Conservation (phyloP, 331 rosid species). For the Saraca asoca region DNA sequence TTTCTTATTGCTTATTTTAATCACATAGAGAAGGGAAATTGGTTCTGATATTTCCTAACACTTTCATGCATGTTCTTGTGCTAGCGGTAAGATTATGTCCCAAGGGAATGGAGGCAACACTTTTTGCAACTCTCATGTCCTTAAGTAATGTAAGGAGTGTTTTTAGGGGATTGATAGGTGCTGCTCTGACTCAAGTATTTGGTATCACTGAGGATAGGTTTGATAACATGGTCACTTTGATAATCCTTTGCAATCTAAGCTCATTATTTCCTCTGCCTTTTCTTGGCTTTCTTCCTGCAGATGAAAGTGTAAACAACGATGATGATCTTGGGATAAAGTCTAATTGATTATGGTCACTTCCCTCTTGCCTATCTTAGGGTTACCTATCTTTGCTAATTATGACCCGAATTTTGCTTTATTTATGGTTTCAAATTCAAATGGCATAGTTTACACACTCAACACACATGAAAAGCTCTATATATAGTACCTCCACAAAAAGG, state of each 20-base stretch:
- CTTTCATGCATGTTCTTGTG: conserved; percentile 68
- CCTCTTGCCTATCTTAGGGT: neutral
- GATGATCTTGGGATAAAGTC: conserved; percentile 60
- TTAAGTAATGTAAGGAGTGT: conserved; percentile 60
- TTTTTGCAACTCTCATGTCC: conserved; percentile 72
- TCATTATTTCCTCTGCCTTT: conserved; percentile 62
- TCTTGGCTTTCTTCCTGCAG: conserved; percentile 56
- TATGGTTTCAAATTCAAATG: neutral
- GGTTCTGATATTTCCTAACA: no score
- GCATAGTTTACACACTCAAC: no score
- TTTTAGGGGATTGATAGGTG: conserved; percentile 63
- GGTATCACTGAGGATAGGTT: conserved; percentile 58
- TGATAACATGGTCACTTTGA: conserved; percentile 56
- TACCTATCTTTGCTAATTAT: neutral
- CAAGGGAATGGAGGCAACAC: conserved; percentile 69
- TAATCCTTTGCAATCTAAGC: conserved; percentile 65
- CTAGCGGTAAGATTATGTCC: conserved; percentile 67
- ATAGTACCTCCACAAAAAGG: no score
- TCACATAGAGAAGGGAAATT: no score
- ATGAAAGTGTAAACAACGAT: conserved; percentile 36
- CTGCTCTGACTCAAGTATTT: conserved; percentile 56
- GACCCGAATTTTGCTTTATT: neutral
- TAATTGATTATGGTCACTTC: conserved; percentile 28
- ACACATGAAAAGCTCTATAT: no score
- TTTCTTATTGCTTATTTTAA: no score